Evolutionary conservation across 108 stramenopile species (phyloP), one percentile per base, ranked within the genome.

Genomic region (Fragilaria crotonensis): DNA sequence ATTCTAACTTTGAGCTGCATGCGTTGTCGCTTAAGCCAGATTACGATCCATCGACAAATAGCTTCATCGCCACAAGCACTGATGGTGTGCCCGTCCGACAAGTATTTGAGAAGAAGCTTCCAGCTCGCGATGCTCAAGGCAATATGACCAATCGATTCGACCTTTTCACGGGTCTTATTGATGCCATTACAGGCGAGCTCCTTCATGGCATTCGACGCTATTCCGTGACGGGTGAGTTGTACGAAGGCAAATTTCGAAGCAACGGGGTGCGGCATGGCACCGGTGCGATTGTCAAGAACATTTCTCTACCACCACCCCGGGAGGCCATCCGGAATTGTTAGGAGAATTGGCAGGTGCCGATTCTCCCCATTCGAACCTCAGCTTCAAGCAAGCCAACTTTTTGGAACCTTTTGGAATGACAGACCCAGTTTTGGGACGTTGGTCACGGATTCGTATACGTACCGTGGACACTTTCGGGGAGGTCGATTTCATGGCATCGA

Each of bases 361-460:
- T 11, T 33, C 33, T 17, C 60, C 55, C 3, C 57, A 62, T 3
- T 67, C 55, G 4, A 21, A 19, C 2, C 23, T 52, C 51, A 28
- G 63, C 30, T 36, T 0, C 58, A 11, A 60, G 54, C 58, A 7
- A 44, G 52, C 47, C 64, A 60, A 30, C 70, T 70, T 41, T 52
- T 55, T 19, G 73, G 73, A 21, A 49, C 63, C 2, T 74, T 60
- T 46, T 57, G 66, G 48, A 65, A 56, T 18, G 73, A 74, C 51
- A 26, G 30, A 1, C 73, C 73, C 20, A 41, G 46, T 9, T 3
- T 21, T 29, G 73, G 73, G 0, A 65, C 63, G 22, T 63, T 57
- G 30, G 55, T 52, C 4, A 54, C n/a, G 25, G 33, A 54, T 30
- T 57, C 5, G 52, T 65, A 48, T 55, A 63, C 1, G 11, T 49